Evolutionary conservation across 768 basidiomycete species (phyloP).

Genomic region (Russula brevipes): DNA sequence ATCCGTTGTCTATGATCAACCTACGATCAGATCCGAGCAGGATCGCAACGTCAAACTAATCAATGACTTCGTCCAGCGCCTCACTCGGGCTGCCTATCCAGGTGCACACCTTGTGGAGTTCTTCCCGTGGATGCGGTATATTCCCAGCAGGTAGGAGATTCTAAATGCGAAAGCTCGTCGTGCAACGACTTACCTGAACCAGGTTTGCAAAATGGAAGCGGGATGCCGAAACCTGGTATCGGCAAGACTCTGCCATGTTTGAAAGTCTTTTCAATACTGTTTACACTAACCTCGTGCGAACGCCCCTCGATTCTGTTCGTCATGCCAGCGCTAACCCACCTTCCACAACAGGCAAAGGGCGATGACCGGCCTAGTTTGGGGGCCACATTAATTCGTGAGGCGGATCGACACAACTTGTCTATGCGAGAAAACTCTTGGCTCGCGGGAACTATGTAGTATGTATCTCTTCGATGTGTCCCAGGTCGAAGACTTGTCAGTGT

Average conservation of each 20-base stretch:
- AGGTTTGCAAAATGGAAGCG: slow-evolving; percentile 24
- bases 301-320: background rate
- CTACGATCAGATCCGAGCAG: slow-evolving; percentile 21
- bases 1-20: slow-evolving; percentile 28
- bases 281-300: slow-evolving; percentile 3
- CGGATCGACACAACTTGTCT: slow-evolving; percentile 13
- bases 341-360: slow-evolving; percentile 8
- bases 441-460: slow-evolving; percentile 26
- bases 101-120: slow-evolving; percentile 31
- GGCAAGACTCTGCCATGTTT: slow-evolving; percentile 21
- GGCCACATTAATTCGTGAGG: slow-evolving; percentile 16
- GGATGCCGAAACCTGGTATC: slow-evolving; percentile 13
- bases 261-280: slow-evolving; percentile 15
- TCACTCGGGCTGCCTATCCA: slow-evolving; percentile 35
- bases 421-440: slow-evolving; percentile 25
- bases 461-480: background rate
- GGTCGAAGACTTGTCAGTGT: background rate
- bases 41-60: slow-evolving; percentile 27
- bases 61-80: slow-evolving; percentile 28
- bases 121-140: slow-evolving; percentile 23
- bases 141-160: slow-evolving; percentile 17
- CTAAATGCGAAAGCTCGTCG: background rate
- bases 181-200: background rate
- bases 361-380: slow-evolving; percentile 18
- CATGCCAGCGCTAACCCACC: background rate